A percentile compares a stretch with the other conserved stretches of the same genome.
These are phyloP conservation scores for Galerina sulciceps DNA, from an alignment of 768 basidiomycete species.

Conservation along the genomic window DNA sequence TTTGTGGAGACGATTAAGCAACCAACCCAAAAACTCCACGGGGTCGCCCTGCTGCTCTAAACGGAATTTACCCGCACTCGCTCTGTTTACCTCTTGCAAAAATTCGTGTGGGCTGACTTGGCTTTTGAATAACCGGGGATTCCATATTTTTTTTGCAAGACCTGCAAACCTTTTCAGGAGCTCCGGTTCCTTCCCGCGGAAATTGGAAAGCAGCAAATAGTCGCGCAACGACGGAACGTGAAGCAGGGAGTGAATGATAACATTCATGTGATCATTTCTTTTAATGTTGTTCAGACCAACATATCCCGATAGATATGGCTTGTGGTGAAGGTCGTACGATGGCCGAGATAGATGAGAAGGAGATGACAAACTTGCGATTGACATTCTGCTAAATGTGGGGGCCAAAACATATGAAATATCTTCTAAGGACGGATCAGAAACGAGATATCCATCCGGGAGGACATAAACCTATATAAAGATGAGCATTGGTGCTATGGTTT, in stretches of 20 bases:
- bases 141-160: conserved; percentile 95
- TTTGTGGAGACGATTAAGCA: conserved; percentile 90
- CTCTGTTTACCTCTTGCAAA: conserved; percentile 92
- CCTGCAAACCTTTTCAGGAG: conserved; percentile 86
- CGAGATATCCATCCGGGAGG: conserved; percentile 94
- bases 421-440: conserved; percentile 94
- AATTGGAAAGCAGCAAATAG: conserved; percentile 78
- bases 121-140: conserved; percentile 93
- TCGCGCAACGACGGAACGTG: conserved; percentile 92
- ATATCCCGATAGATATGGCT: conserved; percentile 89
- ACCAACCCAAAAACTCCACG: conserved; percentile 93
- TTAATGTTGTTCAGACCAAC: conserved; percentile 99
- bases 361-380: conserved; percentile 59
- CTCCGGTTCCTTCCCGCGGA: conserved; percentile 79
- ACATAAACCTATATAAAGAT: conserved; percentile 79
- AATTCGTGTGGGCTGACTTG: conserved; percentile 99
- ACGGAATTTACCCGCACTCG: conserved; percentile 88
- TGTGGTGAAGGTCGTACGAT: conserved; percentile 83
- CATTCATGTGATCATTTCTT: conserved; percentile 96
- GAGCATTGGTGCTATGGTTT: conserved; percentile 12
- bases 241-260: conserved; percentile 90
- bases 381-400: conserved; percentile 77
- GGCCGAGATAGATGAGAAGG: conserved; percentile 66
- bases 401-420: conserved; percentile 92
- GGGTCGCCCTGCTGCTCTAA: conserved; percentile 96